These are phyloP conservation scores for Termitomyces sp. DNA, from an alignment of 1,284 basidiomycete species.

Conservation along the genomic window DNA sequence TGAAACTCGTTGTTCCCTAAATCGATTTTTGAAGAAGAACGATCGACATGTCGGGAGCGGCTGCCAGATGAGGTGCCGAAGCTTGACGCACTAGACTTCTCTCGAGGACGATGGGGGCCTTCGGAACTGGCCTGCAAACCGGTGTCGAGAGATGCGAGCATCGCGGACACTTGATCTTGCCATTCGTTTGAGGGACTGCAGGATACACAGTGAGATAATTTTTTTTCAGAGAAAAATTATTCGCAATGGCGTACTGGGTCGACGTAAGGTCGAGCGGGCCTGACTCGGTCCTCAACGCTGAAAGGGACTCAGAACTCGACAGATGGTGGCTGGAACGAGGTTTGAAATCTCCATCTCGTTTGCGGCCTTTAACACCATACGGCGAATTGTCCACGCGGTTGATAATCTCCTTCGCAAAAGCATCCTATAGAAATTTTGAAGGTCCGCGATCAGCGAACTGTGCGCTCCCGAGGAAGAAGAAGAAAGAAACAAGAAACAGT, in stretches of 20 bases:
- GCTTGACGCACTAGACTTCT: slow-evolving; percentile 10
- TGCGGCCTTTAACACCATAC: slow-evolving; percentile 67
- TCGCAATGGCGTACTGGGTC: slow-evolving; percentile 46
- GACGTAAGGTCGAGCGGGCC: slow-evolving; percentile 38
- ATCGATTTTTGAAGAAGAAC: slow-evolving; percentile 2
- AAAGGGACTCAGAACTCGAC: slow-evolving; percentile 22
- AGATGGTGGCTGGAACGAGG: slow-evolving; percentile 22
- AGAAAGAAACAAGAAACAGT: neutral
- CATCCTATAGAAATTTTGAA: slow-evolving; percentile 41
- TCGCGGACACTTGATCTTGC: slow-evolving; percentile 60
- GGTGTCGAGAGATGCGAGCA: slow-evolving; percentile 28
- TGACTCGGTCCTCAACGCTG: slow-evolving; percentile 20
- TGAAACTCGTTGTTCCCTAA: slow-evolving; percentile 18
- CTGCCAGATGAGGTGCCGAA: neutral
- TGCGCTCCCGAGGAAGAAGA: neutral
- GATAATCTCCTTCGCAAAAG: slow-evolving; percentile 70
- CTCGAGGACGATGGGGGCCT: neutral
- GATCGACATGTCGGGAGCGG: slow-evolving; percentile 18
- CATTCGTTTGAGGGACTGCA: slow-evolving; percentile 73
- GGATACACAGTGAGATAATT: slow-evolving; percentile 4
- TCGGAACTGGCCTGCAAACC: neutral
- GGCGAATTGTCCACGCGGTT: slow-evolving; percentile 69
- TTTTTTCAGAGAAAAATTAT: neutral
- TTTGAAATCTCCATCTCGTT: slow-evolving; percentile 30
- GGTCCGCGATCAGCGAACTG: slow-evolving; percentile 2